Evolutionary conservation across 2,329 filamentous ascomycete species (phyloP), one percentile per base, ranked within the genome.

Genomic region (Sporothrix dimorphospora): DNA sequence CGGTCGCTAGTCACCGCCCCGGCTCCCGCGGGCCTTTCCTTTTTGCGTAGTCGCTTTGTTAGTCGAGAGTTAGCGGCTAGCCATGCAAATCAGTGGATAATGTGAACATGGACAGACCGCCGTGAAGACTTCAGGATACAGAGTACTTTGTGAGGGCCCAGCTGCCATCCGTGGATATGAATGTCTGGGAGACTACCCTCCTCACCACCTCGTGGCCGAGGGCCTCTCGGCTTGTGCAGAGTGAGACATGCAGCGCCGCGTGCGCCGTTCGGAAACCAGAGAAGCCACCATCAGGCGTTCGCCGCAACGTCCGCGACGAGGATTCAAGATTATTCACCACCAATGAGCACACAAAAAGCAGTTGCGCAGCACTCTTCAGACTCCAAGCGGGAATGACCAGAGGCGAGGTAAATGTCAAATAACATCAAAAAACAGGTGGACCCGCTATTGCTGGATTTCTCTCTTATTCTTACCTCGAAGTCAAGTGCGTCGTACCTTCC

Each of bases 1-100:
- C 70, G 71, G 66, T 59, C 55, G 42, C 66, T 72, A 72, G 71
- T 45, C 27, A 38, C 55, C 66, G 65, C 47, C 27, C 71, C 47
- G 66, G 70, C 49, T 45, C 63, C 30, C 59, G 55, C 71, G 71
- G 71, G 66, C 71, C 71, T 69, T 72, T 65, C 71, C 71, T 72
- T 72, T 61, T 40, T 34, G 8, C 34, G n/a, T 65, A n/a, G 27
- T 65, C 45, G 55, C 55, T 55, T 40, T 42, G 34, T 63, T 72
- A 63, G 55, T 69, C 21, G 45, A 27, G 4, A 21, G 19, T 61
- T 57, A 59, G 55, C 49, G 19, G 63, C 53, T 59, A 47, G 45
- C 49, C 6, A 6, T 57, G 63, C n/a, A 57, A 40, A 61, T 69
- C 67, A 57, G 67, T 69, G 67, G 51, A 27, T 70, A 45, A 45